Evolutionary conservation across 306 rosid species (phyloP).

Genomic region (Pterocarpus santalinus): DNA sequence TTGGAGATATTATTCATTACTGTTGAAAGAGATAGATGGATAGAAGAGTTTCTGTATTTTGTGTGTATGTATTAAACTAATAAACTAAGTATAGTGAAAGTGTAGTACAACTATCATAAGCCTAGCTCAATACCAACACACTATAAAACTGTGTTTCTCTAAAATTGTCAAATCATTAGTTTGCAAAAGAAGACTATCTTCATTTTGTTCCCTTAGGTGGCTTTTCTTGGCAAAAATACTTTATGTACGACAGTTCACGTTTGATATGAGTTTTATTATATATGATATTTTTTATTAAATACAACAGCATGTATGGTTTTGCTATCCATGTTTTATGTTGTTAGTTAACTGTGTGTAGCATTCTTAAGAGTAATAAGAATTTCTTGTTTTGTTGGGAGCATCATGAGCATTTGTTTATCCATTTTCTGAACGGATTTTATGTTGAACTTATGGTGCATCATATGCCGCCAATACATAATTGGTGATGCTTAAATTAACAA

Average conservation of each 20-base stretch:
- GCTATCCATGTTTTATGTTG: not conserved
- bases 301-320: not conserved
- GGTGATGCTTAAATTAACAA: slow-evolving; percentile 17
- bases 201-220: slow-evolving; percentile 13
- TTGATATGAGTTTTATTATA: not conserved
- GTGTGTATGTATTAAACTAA: not conserved
- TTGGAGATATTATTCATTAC: not conserved
- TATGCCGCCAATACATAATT: slow-evolving; percentile 20
- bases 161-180: slow-evolving; percentile 1
- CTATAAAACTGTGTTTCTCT: not conserved
- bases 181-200: slow-evolving; percentile 11
- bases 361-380: not conserved
- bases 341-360: not conserved
- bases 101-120: not conserved
- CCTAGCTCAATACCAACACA: not conserved
- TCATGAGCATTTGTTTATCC: slow-evolving; percentile 1
- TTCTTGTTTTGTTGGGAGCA: slow-evolving; percentile 1
- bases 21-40: not conserved
- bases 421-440: slow-evolving; percentile 25
- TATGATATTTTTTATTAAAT: slow-evolving; percentile 6
- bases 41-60: not conserved
- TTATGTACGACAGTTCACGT: not conserved
- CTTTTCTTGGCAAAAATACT: not conserved
- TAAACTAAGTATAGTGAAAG: not conserved
- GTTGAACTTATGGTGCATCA: slow-evolving; percentile 29